Base-by-base conservation (phyloP, 1,139 yeast species). In the Hemisphaericaspora subhashii region DNA sequence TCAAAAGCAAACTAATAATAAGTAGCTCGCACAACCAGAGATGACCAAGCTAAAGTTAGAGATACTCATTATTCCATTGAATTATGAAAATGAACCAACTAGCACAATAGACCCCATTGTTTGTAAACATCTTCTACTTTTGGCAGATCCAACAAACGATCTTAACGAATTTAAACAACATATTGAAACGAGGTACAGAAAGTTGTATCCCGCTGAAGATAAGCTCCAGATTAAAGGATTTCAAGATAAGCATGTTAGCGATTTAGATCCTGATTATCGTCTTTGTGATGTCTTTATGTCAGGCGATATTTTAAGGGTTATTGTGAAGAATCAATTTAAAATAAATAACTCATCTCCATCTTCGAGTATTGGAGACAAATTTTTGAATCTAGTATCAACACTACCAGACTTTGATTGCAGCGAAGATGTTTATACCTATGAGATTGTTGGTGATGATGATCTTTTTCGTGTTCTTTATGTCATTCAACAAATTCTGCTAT, bases 241-340 rank as follows among this genome's bases (percentile, higher is more conserved):
- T 8, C 92, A 85, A 53, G 90, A 86, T 55, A 58, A 61, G 22
- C 74, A 78, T 43, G 70, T 72, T 44, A 84, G 89, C 51, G 95
- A 86, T 55, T 62, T 86, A 47, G 95, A 86, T 57, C 88, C 89
- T 0, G 95, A 85, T 42, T 86, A 80, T 49, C 46, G 60, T 4
- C 82, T 81, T 0, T 72, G 72, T 7, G 87, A 83, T 48, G 81
- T 84, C 5, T 83, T 86, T 52, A 70, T 64, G 22, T 64, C 70
- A 20, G 79, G 77, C 30, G 82, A 78, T 45, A 59, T 75, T 3
- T 68, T 85, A 13, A 63, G 83, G 35, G 81, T 83, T 1, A 53
- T 81, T 3, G 66, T 81, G n/a, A 61, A 62, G 20, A 67, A 41
- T 46, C 31, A 52, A 14, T 34, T 42, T 21, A 28, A 24, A 39